Conservation (phyloP, 2,329 filamentous ascomycete genomes). For the Pseudonectria buxi region DNA sequence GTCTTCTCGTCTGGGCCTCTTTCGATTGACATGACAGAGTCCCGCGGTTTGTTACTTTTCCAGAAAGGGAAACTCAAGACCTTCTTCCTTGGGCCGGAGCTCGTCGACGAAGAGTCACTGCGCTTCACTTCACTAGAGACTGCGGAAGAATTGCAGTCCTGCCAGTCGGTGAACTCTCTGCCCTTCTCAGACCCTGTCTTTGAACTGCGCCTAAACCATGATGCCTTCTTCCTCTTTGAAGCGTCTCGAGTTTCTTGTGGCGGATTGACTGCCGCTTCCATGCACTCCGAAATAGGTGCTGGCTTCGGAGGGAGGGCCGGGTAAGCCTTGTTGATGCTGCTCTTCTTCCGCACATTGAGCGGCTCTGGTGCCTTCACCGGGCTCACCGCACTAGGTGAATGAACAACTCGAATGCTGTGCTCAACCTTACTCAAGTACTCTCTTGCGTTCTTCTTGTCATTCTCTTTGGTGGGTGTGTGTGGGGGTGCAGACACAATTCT, state of each 20-base stretch:
- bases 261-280: constrained; percentile 6
- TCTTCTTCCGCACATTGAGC: constrained; percentile 37
- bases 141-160: constrained; percentile 19
- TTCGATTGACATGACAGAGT: constrained; percentile 37
- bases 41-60: constrained; percentile 42
- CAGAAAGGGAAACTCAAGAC: constrained; percentile 49
- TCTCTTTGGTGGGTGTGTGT: constrained; percentile 24
- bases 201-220: constrained; percentile 46
- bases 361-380: constrained; percentile 30
- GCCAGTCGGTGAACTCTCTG: constrained; percentile 20
- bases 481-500: constrained; percentile 43
- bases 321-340: constrained; percentile 15
- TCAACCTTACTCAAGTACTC: constrained; percentile 41
- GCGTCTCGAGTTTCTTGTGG: constrained; percentile 11
- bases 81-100: constrained; percentile 39
- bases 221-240: constrained; percentile 38
- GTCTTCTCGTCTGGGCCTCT: constrained; percentile 11
- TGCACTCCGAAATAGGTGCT: constrained; percentile 8
- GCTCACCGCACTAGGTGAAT: constrained; percentile 36
- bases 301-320: constrained; percentile 13
- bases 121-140: constrained; percentile 19
- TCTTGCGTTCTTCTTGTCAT: constrained; percentile 27
- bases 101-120: constrained; percentile 18
- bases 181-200: constrained; percentile 26
- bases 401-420: constrained; percentile 50